These are phyloP conservation scores for Scytalidium sp. DNA, from an alignment of 2,329 filamentous ascomycete species.

Conservation along the genomic window DNA sequence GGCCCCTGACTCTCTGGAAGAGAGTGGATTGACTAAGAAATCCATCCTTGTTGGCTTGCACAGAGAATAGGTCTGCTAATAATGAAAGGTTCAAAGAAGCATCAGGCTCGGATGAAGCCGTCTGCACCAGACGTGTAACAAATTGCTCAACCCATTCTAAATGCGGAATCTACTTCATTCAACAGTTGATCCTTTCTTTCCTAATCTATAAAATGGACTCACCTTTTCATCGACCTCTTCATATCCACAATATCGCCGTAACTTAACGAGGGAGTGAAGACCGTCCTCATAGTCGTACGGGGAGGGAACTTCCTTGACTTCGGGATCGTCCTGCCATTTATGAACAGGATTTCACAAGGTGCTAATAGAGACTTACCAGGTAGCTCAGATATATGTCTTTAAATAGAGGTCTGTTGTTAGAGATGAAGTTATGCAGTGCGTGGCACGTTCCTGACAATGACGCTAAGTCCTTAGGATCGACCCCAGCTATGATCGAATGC, in stretches of 20 bases:
- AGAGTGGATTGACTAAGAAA: conserved; percentile 65
- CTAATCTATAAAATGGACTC: conserved; percentile 6
- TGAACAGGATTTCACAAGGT: not conserved
- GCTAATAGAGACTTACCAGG: conserved; percentile 39
- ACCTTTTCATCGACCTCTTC: conserved; percentile 37
- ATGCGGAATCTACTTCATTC: conserved; percentile 17
- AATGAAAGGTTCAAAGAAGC: conserved; percentile 46
- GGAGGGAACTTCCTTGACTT: conserved; percentile 9
- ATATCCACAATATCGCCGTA: conserved; percentile 40
- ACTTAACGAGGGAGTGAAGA: conserved; percentile 40
- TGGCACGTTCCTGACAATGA: conserved; percentile 49
- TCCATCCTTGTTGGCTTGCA: conserved; percentile 47
- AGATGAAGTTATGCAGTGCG: conserved; percentile 50
- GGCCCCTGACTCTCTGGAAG: conserved; percentile 50
- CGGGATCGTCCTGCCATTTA: conserved; percentile 34
- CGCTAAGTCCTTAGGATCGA: conserved; percentile 55
- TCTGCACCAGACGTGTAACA: conserved; percentile 42
- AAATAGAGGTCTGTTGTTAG: conserved; percentile 56
- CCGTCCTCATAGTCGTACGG: conserved; percentile 21
- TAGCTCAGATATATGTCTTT: conserved; percentile 58
- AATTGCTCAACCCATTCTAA: conserved; percentile 46
- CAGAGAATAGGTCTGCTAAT: conserved; percentile 42
- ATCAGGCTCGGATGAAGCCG: conserved; percentile 31
- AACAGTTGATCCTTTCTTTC: not conserved
- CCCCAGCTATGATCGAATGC: conserved; percentile 55